Base-by-base conservation (phyloP, 2,329 filamentous ascomycete species). In the Penicillium brevicompactum region DNA sequence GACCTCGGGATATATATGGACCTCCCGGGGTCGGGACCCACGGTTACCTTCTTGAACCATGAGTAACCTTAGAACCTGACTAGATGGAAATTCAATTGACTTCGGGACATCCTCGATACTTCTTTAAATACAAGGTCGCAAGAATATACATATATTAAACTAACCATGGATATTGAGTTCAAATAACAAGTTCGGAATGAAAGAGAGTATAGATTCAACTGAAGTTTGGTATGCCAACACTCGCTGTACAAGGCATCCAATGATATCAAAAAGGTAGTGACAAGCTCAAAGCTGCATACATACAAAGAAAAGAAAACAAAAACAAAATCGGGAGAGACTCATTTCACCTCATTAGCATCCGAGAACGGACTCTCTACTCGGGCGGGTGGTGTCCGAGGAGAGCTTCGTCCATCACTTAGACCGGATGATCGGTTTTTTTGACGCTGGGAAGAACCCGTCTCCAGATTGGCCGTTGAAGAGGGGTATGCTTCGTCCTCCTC, bases 331-430 rank as follows among this genome's bases (percentile, higher is more conserved):
- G 48, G 43, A 41, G 47, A 58, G 38, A 41, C 49, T 70, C 53
- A 72, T 72, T 71, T 70, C 42, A 78, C 67, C 63, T 78, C 76
- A 59, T 78, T 75, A 16, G 67, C 69, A 56, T 78, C 76, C 14
- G 74, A 76, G 59, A 78, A 78, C 5, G 76, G 76, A 56, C 76
- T 78, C 56, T 69, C 68, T 42, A 67, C 72, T 55, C 69, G 70
- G 37, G 59, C 59, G 41, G 61, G 67, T 27, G 62, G 67, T 48
- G 55, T 66, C 59, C 60, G 69, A 49, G 66, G 70, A 16, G 74
- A 71, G 32, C 61, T 63, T n/a, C 61, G 49, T 55, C 56, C 45
- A 32, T 56, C 44, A 6, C 45, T 61, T 51, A 34, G 59, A 55
- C 30, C 51, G 46, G 61, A 61, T 10, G 60, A 53, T 45, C 58